Percentiles rank a stretch among this genome's conserved stretches.
Evolutionary conservation across 352 stramenopile species (phyloP).

Genomic region (Phytophthora aleatoria): DNA sequence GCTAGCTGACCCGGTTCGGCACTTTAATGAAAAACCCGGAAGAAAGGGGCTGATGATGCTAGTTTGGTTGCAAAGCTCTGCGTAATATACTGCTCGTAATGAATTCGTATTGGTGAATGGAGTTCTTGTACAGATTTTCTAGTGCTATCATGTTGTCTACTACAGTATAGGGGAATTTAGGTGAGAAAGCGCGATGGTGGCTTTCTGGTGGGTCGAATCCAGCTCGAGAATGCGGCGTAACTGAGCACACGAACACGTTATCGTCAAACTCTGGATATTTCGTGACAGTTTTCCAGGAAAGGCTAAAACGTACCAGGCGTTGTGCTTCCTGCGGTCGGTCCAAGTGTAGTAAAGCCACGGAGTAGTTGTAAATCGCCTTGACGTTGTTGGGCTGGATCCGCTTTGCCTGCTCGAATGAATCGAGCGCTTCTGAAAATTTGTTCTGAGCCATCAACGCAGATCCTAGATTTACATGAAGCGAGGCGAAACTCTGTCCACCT

Average conservation of each 20-base stretch:
- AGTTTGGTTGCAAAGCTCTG: constrained; percentile 12
- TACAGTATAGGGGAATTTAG: background rate
- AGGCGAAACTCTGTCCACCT: constrained; percentile 52
- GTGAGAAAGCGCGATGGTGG: constrained; percentile 35
- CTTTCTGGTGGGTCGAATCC: constrained; percentile 44
- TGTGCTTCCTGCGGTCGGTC: constrained; percentile 27
- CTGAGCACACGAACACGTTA: constrained; percentile 21
- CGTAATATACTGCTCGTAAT: constrained; percentile 36
- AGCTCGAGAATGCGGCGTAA: constrained; percentile 41
- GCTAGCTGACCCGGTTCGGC: constrained; percentile 14
- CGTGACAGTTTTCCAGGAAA: constrained; percentile 11
- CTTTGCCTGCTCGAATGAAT: constrained; percentile 44
- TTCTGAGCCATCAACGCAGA: constrained; percentile 54
- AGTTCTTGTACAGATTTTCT: too few relatives aligned
- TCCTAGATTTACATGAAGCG: constrained; percentile 71
- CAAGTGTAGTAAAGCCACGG: constrained; percentile 55
- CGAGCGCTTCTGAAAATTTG: constrained; percentile 42
- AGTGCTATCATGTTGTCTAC: background rate
- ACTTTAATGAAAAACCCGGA: constrained; percentile 41
- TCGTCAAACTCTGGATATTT: background rate
- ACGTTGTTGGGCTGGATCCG: constrained; percentile 56
- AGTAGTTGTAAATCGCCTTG: constrained; percentile 68
- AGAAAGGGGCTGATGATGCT: constrained; percentile 33
- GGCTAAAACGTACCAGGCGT: constrained; percentile 32
- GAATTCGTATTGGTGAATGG: constrained; percentile 1